Base-by-base conservation (phyloP, 345 rosid species). In the Aurinia saxatilis region DNA sequence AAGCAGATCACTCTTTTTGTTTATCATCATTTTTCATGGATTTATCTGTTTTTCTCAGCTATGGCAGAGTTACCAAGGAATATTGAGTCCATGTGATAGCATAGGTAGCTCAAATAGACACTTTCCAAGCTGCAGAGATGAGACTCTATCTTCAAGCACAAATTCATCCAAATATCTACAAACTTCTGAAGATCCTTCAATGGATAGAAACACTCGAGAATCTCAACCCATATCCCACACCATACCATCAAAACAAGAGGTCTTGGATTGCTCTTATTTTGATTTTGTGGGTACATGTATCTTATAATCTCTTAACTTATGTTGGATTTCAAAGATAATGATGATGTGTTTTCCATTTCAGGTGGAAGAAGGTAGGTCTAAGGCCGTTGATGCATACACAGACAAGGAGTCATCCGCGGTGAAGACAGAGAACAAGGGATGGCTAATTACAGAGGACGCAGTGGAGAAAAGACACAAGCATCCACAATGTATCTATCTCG, bases 381-480 rank as follows among this genome's bases (percentile, higher is more conserved):
- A 17, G 50, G 45, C 19, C 37, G 5, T 30, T 38, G 51, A 31
- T 38, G 44, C 45, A 33, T 11, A 51, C 12, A 11, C 14, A 9
- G n/a, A 14, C 10, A 67, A 68, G 10, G 18, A 41, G 34, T 1
- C 31, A 35, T 14, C n/a, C 38, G 12, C 48, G 21, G 30, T 39
- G 19, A 55, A 63, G 40, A 49, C 39, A 57, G 65, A 71, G 53
- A 63, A 55, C 47, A 55, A 48, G 40, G 21, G 65, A 1, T 56
- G 16, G 52, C n/a, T 63, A 33, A 41, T 30, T 7, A 8, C 13
- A 31, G 47, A 63, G 54, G 46, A 56, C 31, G 45, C 39, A 63
- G 33, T 21, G 5, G 13, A 48, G 50, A 48, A 39, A 48, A 55
- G 23, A 3, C 1, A 2, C 41, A 45, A 54, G 30, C 35, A 13